Base-by-base conservation (phyloP, 2,329 filamentous ascomycete species). In the Microdochium paspali region DNA sequence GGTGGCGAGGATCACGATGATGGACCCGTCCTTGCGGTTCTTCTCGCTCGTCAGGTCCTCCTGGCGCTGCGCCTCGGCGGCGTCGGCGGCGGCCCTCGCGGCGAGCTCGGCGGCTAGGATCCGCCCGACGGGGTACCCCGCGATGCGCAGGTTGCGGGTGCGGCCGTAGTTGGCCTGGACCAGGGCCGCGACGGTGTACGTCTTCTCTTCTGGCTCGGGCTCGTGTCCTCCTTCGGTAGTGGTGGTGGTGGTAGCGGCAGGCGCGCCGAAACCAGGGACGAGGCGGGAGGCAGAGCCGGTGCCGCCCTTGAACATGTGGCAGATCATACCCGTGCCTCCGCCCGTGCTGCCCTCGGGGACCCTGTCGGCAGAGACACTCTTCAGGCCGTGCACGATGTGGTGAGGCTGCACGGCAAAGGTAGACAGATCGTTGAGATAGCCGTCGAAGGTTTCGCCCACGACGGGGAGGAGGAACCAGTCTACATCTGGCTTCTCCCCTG, bases 281-380 rank as follows among this genome's bases (percentile, higher is more conserved):
- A 79, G 53, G 23, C 82, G 72, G 44, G 74, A 80, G 54, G 74
- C 75, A 1, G 74, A 80, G 1, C 82, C 82, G 0, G 82, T 86
- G 0, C 82, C 82, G 30, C 80, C 82, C 58, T 85, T 84, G 66
- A 79, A 83, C 52, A 73, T 73, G 55, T 84, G 79, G 56, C 78
- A 82, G 31, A 79, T 71, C 79, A 85, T 84, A 13, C 80, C 81
- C 0, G 80, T 81, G n/a, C 82, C 82, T 18, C 82, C 82, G 3
- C 82, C 82, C 2, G 73, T 73, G 53, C 78, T 80, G 0, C 82
- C 82, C 61, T 86, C 82, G 2, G 64, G 62, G 1, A 85, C 79
- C 1, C 66, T 62, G 2, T 70, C 76, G 9, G 67, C 64, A 2
- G 65, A 66, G 0, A 76, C 79, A 7, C 59, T 66, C 26, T 71